Base-by-base conservation (phyloP, 2,329 filamentous ascomycete species). In the Alternaria sp. region DNA sequence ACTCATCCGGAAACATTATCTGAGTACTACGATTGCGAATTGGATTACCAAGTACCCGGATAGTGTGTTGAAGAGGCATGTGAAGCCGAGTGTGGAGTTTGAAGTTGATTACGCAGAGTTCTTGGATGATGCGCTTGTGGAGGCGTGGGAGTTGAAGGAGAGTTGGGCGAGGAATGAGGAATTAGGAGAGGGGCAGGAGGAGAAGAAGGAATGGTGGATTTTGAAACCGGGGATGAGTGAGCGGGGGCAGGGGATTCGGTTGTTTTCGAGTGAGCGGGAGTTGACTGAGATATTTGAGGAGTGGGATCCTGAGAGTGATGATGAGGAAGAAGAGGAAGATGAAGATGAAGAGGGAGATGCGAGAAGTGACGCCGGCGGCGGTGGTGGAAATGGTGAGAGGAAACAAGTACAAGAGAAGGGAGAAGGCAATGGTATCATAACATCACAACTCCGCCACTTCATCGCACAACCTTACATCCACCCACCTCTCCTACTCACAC, bases 151-250 rank as follows among this genome's bases (percentile, higher is more conserved):
- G 74, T 81, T 99, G 55, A 86, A 90, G 19, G 92, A 93, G 60
- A 94, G 91, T 70, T 86, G 96, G 79, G 87, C 87, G 30, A 85
- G 84, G 49, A 97, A 97, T 71, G 13, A 86, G 49, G 80, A 79
- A 2, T 77, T 80, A 25, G 74, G 73, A 4, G 58, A 12, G 1
- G 26, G 11, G 11, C 4, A 57, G 3, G 19, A 12, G 5, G 60
- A 63, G 12, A 69, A 80, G 28, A 85, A 86, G 62, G 89, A 96
- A 77, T 99, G 95, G 95, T 99, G 96, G 96, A 98, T 99, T 69
- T 80, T 99, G 63, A 99, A 99, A 81, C 95, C 96, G 0, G 91
- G 95, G 9, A 98, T 99, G 96, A 97, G 93, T 79, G 96, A 99
- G 77, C 88, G 95, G 23, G 96, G 95, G 0, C 94, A 97, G 77